phyloP scores from a whole-genome alignment of 768 basidiomycete genomes.

The Serendipita sp. region DNA sequence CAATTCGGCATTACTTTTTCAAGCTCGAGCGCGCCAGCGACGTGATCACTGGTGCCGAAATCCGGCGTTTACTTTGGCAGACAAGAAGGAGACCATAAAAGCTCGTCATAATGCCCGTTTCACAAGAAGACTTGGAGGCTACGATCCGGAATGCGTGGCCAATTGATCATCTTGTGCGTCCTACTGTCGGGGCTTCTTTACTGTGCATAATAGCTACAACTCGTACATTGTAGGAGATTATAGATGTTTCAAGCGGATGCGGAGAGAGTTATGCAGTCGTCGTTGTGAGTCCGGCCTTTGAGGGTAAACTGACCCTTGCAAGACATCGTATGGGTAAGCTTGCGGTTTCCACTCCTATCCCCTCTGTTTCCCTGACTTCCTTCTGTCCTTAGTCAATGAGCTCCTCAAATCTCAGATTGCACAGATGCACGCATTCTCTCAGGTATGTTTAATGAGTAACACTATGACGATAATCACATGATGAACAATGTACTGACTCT shows the following conservation, averaged over 20 bases:
- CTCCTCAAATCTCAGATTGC: constrained; percentile 56
- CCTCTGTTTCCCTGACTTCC: not conserved
- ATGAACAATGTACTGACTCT: not conserved
- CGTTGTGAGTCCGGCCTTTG: constrained; percentile 67
- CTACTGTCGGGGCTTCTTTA: not conserved
- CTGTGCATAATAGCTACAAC: not conserved
- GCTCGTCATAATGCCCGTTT: constrained; percentile 38
- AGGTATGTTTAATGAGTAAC: constrained; percentile 30
- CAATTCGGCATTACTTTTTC: not conserved
- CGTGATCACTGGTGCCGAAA: no score
- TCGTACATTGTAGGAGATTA: constrained; percentile 32
- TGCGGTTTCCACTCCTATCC: not conserved
- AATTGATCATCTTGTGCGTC: constrained; percentile 35
- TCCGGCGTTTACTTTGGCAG: no score
- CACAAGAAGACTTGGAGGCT: constrained; percentile 36
- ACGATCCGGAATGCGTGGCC: constrained; percentile 48
- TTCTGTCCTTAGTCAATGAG: constrained; percentile 45
- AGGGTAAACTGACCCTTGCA: constrained; percentile 66
- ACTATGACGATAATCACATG: not conserved
- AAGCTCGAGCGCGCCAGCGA: not conserved
- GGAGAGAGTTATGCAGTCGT: constrained; percentile 62
- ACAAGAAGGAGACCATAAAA: no score
- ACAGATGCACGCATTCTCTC: constrained; percentile 77
- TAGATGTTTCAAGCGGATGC: constrained; percentile 66
- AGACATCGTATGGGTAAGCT: constrained; percentile 52